phyloP scores from a whole-genome alignment of 1,139 yeast species.

The Arxiozyma slooffiae region DNA sequence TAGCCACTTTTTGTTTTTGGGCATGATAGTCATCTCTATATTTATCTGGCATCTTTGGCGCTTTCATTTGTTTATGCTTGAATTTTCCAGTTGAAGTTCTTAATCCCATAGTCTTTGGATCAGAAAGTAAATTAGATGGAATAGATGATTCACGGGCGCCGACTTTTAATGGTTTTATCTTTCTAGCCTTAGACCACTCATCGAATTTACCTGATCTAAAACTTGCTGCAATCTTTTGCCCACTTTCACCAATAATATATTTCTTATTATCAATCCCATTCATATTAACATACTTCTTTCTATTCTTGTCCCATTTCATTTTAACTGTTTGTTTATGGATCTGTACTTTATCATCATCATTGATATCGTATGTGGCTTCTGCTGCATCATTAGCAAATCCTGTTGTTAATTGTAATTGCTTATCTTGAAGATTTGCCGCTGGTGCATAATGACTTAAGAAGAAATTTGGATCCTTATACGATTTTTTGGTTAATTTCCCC shows the following conservation, averaged over 20 bases:
- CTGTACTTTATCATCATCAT: conserved; percentile 63
- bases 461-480: conserved; percentile 70
- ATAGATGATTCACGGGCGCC: conserved; percentile 44
- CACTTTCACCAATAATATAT: conserved; percentile 89
- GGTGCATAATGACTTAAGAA: conserved; percentile 91
- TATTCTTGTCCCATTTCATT: conserved; percentile 89
- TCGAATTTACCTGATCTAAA: conserved; percentile 87
- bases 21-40: conserved; percentile 76
- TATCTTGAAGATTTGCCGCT: conserved; percentile 67
- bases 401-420: conserved; percentile 51
- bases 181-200: conserved; percentile 75
- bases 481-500: conserved; percentile 32
- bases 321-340: conserved; percentile 58
- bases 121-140: conserved; percentile 22
- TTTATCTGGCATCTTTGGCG: conserved; percentile 86
- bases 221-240: conserved; percentile 86
- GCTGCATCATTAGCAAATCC: conserved; percentile 80
- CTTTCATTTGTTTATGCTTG: conserved; percentile 63
- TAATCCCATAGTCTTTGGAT: conserved; percentile 22
- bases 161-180: conserved; percentile 42
- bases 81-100: conserved; percentile 38
- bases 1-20: conserved; percentile 75
- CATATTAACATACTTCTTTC: conserved; percentile 79
- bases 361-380: conserved; percentile 75
- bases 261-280: conserved; percentile 67